These are phyloP conservation scores for Talaromyces sp. DNA, from an alignment of 2,329 filamentous ascomycete species.

Conservation along the genomic window DNA sequence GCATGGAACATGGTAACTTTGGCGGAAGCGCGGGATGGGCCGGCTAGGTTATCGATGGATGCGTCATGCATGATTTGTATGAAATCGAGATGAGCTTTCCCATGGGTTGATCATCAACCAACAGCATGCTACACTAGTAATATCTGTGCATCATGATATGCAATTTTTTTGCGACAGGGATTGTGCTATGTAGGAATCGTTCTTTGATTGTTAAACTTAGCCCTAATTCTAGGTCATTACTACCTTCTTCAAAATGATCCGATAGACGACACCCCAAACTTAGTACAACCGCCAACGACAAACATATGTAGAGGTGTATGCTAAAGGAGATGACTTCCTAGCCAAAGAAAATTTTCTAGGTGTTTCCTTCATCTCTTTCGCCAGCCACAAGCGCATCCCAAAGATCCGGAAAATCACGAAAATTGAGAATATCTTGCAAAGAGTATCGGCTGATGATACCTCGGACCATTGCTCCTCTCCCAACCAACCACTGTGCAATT, in stretches of 20 bases:
- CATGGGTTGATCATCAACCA: background rate
- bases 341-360: background rate
- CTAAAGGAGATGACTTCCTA: background rate
- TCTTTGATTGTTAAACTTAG: background rate
- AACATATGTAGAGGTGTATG: background rate
- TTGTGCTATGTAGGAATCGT: background rate
- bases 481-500: background rate
- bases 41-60: background rate
- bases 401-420: background rate
- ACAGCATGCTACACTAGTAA: background rate
- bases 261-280: background rate
- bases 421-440: background rate
- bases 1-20: background rate
- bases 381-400: slow-evolving; percentile 1
- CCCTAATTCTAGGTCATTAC: background rate
- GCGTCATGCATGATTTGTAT: background rate
- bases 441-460: background rate
- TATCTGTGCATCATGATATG: background rate
- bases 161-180: background rate
- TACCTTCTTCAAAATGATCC: background rate
- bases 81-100: background rate
- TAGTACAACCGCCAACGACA: background rate
- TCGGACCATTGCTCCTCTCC: background rate
- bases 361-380: background rate
- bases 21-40: background rate